phyloP scores from a whole-genome alignment of 495 filamentous ascomycete species.

The Xylaria curta region DNA sequence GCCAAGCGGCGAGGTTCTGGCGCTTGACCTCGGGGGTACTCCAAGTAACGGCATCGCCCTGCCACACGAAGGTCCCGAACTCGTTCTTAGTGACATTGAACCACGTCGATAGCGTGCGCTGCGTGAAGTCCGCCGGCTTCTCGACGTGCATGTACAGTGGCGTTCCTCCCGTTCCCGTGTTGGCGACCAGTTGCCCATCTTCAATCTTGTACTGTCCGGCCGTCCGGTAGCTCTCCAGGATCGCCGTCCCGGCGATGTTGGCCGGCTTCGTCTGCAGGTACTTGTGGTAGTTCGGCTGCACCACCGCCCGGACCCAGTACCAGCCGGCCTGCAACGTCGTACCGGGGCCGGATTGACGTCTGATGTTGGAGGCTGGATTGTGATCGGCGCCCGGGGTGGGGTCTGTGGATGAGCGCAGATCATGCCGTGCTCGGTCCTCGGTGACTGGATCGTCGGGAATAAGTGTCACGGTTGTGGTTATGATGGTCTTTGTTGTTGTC shows the following conservation, averaged over 20 bases:
- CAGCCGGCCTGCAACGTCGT: slow-evolving; percentile 56
- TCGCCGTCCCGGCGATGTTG: slow-evolving; percentile 54
- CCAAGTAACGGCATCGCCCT: slow-evolving; percentile 63
- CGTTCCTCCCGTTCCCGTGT: slow-evolving; percentile 45
- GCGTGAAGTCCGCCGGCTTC: slow-evolving; percentile 56
- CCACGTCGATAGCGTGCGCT: slow-evolving; percentile 52
- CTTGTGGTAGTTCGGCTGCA: slow-evolving; percentile 65
- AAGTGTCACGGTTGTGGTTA: slow-evolving; percentile 5
- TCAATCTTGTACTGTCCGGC: slow-evolving; percentile 67
- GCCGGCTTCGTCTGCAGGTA: slow-evolving; percentile 65
- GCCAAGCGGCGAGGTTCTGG: slow-evolving; percentile 64
- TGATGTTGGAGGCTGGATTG: background rate
- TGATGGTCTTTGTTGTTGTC: background rate
- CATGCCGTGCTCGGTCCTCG: background rate
- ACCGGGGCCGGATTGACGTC: slow-evolving; percentile 28
- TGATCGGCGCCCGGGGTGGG: background rate
- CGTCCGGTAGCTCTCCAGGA: slow-evolving; percentile 59
- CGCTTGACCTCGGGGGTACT: slow-evolving; percentile 52
- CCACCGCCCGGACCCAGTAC: slow-evolving; percentile 67
- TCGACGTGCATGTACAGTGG: slow-evolving; percentile 55
- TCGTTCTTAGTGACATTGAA: slow-evolving; percentile 60
- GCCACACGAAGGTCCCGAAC: slow-evolving; percentile 63
- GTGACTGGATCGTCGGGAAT: slow-evolving; percentile 16
- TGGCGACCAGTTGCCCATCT: slow-evolving; percentile 62
- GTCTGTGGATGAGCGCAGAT: background rate